Evolutionary conservation across 2,329 filamentous ascomycete species (phyloP).

Genomic region (Aureobasidium subglaciale): DNA sequence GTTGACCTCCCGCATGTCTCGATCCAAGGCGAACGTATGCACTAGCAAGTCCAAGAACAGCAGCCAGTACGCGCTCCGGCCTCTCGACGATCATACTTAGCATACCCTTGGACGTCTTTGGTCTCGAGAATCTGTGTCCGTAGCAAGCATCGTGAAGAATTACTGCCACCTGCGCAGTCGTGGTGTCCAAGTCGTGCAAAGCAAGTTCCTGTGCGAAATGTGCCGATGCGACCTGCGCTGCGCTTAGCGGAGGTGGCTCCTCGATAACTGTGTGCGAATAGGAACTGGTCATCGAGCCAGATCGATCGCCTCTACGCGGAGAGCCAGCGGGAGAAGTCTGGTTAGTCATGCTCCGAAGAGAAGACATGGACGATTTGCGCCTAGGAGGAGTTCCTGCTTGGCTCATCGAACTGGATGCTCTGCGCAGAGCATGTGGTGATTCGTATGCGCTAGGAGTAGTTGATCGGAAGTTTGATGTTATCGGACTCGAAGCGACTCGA

Average conservation of each 20-base stretch:
- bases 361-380: conserved; percentile 11
- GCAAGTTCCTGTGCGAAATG: conserved; percentile 12
- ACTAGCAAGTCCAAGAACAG: conserved; percentile 70
- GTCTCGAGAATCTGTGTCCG: conserved; percentile 82
- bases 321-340: conserved; percentile 1
- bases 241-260: conserved; percentile 38
- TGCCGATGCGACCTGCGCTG: conserved; percentile 51
- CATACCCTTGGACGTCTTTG: conserved; percentile 63
- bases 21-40: conserved; percentile 89
- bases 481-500: conserved; percentile 5
- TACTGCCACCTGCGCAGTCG: conserved; percentile 59
- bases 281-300: conserved; percentile 31
- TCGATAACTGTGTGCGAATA: conserved; percentile 32
- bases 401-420: conserved; percentile 9
- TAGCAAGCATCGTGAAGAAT: conserved; percentile 92
- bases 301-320: background rate
- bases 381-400: conserved; percentile 7
- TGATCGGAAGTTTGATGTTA: background rate
- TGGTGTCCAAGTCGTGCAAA: conserved; percentile 20
- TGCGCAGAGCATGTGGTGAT: background rate
- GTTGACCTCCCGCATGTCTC: conserved; percentile 63
- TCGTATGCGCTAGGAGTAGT: conserved; percentile 2
- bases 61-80: conserved; percentile 82
- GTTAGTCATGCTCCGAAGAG: conserved; percentile 9
- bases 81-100: conserved; percentile 84